Conservation (phyloP, 495 filamentous ascomycete species). For the Aspergillus carlsbadensis region DNA sequence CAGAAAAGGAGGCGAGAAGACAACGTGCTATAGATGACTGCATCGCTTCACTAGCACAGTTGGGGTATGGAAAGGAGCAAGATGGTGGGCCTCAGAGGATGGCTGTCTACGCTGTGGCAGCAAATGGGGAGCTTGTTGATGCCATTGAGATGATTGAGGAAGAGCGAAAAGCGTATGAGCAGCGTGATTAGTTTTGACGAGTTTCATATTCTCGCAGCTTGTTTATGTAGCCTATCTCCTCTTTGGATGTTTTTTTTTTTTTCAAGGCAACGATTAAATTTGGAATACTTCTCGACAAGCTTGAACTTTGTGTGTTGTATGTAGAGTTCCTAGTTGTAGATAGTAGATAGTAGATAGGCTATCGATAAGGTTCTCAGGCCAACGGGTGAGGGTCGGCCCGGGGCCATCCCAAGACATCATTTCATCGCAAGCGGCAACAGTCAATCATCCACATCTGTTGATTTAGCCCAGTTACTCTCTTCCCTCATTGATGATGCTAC, state of each 20-base stretch:
- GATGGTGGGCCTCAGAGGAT: slow-evolving; percentile 46
- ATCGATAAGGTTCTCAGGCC: too few relatives aligned
- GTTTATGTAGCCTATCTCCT: neutral
- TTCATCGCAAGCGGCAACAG: too few relatives aligned
- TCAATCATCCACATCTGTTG: too few relatives aligned
- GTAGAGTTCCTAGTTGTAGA: too few relatives aligned
- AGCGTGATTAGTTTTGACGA: slow-evolving; percentile 13
- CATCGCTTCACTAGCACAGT: slow-evolving; percentile 41
- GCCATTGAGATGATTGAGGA: slow-evolving; percentile 61
- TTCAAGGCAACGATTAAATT: too few relatives aligned
- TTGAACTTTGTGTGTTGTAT: too few relatives aligned
- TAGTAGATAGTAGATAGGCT: neutral
- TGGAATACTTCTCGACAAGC: too few relatives aligned
- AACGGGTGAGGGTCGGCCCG: too few relatives aligned
- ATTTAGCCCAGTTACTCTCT: neutral
- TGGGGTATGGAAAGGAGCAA: slow-evolving; percentile 49
- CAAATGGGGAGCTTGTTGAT: slow-evolving; percentile 43
- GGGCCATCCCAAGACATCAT: too few relatives aligned
- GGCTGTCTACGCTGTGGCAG: slow-evolving; percentile 52
- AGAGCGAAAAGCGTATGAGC: slow-evolving; percentile 49
- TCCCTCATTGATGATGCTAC: slow-evolving; percentile 35
- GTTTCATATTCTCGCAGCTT: neutral
- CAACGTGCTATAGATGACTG: slow-evolving; percentile 42
- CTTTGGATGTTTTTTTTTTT: neutral
- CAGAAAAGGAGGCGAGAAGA: neutral